These are phyloP conservation scores for Pleurotus ostreatus DNA, from an alignment of 768 basidiomycete genomes.

Conservation along the genomic window DNA sequence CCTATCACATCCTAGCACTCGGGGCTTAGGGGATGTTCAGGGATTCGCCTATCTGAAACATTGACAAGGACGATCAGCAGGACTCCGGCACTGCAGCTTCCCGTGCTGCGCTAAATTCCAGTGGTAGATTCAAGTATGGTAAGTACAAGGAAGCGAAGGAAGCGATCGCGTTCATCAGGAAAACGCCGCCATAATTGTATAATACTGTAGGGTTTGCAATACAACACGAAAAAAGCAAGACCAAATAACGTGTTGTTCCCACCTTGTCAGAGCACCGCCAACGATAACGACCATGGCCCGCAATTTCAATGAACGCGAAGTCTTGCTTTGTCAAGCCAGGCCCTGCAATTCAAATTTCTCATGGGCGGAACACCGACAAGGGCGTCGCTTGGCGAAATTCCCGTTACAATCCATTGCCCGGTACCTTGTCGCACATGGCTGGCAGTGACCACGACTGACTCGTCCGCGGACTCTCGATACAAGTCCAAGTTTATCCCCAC, in stretches of 20 bases:
- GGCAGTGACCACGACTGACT: slow-evolving; percentile 17
- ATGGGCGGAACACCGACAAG: background rate
- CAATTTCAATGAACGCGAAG: background rate
- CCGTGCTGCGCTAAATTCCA: no score
- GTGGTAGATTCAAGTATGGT: no score
- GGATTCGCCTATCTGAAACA: no score
- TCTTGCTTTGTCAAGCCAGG: background rate
- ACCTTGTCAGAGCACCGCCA: background rate
- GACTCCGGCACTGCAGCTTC: no score
- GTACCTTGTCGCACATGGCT: slow-evolving; percentile 14
- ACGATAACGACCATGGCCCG: background rate
- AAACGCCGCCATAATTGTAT: background rate
- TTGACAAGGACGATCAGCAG: no score
- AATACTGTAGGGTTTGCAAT: background rate
- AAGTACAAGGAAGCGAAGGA: no score
- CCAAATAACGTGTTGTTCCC: background rate
- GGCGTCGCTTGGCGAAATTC: slow-evolving; percentile 14
- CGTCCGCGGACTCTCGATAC: no score
- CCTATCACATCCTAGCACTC: no score
- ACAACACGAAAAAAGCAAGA: background rate
- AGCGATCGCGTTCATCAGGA: no score
- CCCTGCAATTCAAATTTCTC: background rate
- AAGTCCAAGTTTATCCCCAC: slow-evolving; percentile 15
- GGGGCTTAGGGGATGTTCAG: no score
- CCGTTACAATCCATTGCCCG: background rate